Evolutionary conservation across 2,329 filamentous ascomycete species (phyloP).

Genomic region (Phoma sp.): DNA sequence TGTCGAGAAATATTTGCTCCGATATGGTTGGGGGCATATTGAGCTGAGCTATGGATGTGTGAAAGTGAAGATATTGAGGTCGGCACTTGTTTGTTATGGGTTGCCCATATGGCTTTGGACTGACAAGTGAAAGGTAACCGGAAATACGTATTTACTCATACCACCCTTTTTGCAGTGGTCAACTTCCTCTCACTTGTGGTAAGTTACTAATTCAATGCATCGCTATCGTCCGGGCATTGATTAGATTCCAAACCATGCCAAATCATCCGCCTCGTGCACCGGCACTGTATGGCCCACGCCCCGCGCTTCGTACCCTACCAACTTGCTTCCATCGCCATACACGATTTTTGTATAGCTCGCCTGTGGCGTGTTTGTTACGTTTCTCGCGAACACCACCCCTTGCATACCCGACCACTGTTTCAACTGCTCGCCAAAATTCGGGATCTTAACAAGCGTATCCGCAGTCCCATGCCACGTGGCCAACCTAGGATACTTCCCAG

Average conservation of each 20-base stretch:
- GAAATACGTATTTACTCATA: no score
- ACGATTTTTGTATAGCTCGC: constrained; percentile 36
- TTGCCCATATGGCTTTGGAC: no score
- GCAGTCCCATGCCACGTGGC: constrained; percentile 47
- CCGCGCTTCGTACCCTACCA: constrained; percentile 32
- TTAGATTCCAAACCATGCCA: constrained; percentile 15
- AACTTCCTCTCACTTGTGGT: no score
- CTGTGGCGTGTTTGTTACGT: constrained; percentile 31
- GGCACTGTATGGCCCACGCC: constrained; percentile 40
- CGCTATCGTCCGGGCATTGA: not conserved
- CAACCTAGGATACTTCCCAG: constrained; percentile 45
- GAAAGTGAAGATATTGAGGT: no score
- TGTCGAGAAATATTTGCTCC: not conserved
- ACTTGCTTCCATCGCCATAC: constrained; percentile 37
- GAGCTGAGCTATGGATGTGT: no score
- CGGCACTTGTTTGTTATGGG: no score
- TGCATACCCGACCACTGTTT: constrained; percentile 41
- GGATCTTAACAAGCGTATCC: constrained; percentile 41
- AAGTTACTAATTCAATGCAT: no score
- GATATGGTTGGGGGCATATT: not conserved
- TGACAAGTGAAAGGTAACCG: no score
- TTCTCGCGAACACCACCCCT: constrained; percentile 24
- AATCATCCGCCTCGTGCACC: constrained; percentile 8
- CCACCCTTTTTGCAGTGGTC: no score
- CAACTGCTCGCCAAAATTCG: constrained; percentile 36